Evolutionary conservation across 768 basidiomycete species (phyloP), one percentile per base, ranked within the genome.

Genomic region (Tephrocybe sp.): DNA sequence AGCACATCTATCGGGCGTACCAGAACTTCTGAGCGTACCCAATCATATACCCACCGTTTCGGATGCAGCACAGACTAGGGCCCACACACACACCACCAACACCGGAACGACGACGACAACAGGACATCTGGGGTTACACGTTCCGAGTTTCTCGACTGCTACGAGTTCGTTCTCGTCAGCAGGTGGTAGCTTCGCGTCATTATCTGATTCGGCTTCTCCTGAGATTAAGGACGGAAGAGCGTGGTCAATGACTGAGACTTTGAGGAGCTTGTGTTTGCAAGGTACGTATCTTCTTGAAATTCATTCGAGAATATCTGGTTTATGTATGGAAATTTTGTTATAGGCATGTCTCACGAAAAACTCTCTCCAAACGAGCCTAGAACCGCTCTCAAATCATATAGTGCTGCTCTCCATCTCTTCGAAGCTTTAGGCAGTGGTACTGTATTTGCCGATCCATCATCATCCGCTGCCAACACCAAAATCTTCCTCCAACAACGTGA

Each of bases 341-440:
- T 55, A 92, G 93, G 91, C 45, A 88, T 94, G 83, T 80, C 79
- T 3, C 67, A 78, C 47, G 93, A 95, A 62, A 76, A 69, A 37
- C 66, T 88, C 12, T 65, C 70, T 34, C 76, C 80, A 3, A 59
- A 69, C 1, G 69, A 80, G 22, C 74, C 74, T 0, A 63, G 67
- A 30, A 68, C 66, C 29, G 85, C 87, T 2, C 71, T 88, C n/a
- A 60, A 69, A 33, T 65, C 75, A 2, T 92, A 91, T 61, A 61
- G 76, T 11, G 55, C 71, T 6, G 78, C 78, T 0, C 62, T 83
- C 4, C 76, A 83, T 2, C 72, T 86, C 11, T 72, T 92, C 16
- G 27, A 13, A 39, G 64, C 70, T 3, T 25, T 69, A 70, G 15
- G 50, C 54, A 27, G 49, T 49, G 12, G 27, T 29, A 5, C 45